phyloP scores from a whole-genome alignment of 2,329 filamentous ascomycete species.

The Phyllachora maydis region DNA sequence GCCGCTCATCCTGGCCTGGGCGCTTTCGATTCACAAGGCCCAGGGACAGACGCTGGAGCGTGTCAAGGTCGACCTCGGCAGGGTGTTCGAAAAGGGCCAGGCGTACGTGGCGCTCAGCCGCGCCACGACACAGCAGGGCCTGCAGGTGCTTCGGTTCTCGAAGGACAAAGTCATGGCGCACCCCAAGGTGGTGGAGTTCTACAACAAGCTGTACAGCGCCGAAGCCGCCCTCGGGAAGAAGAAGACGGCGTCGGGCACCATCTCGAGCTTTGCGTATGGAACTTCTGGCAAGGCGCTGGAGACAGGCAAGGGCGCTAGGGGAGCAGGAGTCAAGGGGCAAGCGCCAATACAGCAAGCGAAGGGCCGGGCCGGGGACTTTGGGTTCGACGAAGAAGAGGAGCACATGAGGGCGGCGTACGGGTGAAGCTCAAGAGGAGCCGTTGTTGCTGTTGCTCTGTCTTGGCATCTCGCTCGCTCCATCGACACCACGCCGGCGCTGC shows the following conservation, averaged over 20 bases:
- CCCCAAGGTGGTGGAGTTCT: conserved; percentile 67
- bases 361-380: no score
- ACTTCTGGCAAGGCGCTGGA: no score
- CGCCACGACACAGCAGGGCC: conserved; percentile 26
- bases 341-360: no score
- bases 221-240: conserved; percentile 20
- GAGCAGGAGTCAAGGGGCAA: no score
- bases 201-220: conserved; percentile 59
- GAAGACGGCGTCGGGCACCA: no score
- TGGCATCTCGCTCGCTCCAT: no score
- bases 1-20: conserved; percentile 37
- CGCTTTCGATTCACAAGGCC: conserved; percentile 40
- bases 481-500: no score
- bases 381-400: no score
- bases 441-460: no score
- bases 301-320: no score
- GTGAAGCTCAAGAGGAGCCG: no score
- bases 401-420: no score
- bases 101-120: conserved; percentile 41
- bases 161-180: conserved; percentile 88
- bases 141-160: conserved; percentile 54
- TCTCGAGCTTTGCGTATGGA: conserved; percentile 10
- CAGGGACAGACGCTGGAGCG: conserved; percentile 41
- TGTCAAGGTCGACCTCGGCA: conserved; percentile 29
- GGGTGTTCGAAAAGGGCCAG: conserved; percentile 34